Evolutionary conservation across 1,139 yeast genomes (phyloP), one percentile per base, ranked within the genome.

Genomic region (Saccharomyces pastorianus): DNA sequence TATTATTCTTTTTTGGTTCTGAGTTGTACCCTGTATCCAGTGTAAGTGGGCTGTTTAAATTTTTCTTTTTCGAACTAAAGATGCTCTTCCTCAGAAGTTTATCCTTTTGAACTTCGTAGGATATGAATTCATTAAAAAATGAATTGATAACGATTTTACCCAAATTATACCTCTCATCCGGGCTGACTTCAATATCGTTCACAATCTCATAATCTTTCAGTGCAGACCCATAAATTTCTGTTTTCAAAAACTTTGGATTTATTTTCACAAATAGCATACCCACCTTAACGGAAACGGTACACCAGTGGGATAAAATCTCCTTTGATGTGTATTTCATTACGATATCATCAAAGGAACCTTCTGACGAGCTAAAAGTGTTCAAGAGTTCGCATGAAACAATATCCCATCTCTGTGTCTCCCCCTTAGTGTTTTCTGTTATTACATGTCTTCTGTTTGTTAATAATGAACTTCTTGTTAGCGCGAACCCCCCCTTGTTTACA

Each of bases 271-370:
- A 80, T 31, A 93, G 72, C 64, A 84, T 84, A 1, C 99, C 98
- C 0, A 95, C 84, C 62, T 87, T 85, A 42, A 89, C 85, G 44
- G 88, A 84, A 1, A 88, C 96, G 31, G 85, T 86, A 71, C 97
- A 91, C 98, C 98, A 93, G 64, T 84, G 85, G 27, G 88, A 84
- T 49, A 89, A 74, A 1, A 90, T 81, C 59, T 88, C 95, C 46
- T 76, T 73, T 0, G 95, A 82, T 64, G 88, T 91, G 58, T 79
- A 73, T 58, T 79, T 74, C 48, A 80, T 79, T 41, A 85, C 84
- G 2, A 88, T 73, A 5, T 77, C 79, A 62, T 90, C 96, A 74
- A 91, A 81, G 27, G 74, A 59, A 17, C 76, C 76, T 29, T 63
- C 68, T 1, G 55, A 46, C 17, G 56, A 26, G 27, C 77, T 81